Conservation (phyloP, 106 monocot genomes). For the Allium sativum region DNA sequence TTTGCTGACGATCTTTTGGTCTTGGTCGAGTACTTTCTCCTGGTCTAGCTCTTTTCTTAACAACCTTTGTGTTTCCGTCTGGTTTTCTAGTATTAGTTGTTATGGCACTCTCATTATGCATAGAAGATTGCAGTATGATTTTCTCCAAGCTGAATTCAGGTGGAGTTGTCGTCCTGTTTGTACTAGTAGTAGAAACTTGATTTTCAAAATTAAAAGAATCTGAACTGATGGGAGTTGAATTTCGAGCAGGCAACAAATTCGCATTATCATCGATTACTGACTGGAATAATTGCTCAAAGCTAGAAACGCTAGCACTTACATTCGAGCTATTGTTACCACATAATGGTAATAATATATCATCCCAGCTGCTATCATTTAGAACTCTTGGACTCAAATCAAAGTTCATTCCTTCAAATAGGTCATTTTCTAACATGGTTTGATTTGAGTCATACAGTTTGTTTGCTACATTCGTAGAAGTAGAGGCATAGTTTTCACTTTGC, state of each 20-base stretch:
- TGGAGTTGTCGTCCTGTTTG: slow-evolving; percentile 3
- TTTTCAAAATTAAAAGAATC: slow-evolving; percentile 8
- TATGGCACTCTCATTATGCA: slow-evolving; percentile 29
- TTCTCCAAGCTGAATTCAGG: slow-evolving; percentile 16
- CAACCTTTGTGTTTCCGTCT: slow-evolving; percentile 35
- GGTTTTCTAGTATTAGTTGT: slow-evolving; percentile 24
- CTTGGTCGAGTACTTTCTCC: slow-evolving; percentile 88
- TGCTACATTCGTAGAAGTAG: background rate
- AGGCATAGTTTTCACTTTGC: background rate
- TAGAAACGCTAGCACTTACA: slow-evolving; percentile 15
- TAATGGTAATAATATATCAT: slow-evolving; percentile 30
- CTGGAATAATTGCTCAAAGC: slow-evolving; percentile 40
- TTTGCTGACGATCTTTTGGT: slow-evolving; percentile 94
- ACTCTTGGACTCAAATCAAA: slow-evolving; percentile 29
- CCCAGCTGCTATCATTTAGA: slow-evolving; percentile 31
- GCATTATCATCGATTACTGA: slow-evolving; percentile 14
- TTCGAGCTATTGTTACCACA: slow-evolving; percentile 13
- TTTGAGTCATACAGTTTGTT: too few relatives aligned
- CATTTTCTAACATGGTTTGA: slow-evolving; percentile 15
- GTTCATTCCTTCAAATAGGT: slow-evolving; percentile 50
- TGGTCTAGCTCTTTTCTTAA: slow-evolving; percentile 74
- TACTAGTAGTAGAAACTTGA: slow-evolving; percentile 12
- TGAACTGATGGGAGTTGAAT: slow-evolving; percentile 15
- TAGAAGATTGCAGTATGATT: slow-evolving; percentile 15
- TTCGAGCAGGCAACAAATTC: slow-evolving; percentile 17